phyloP scores from a whole-genome alignment of 768 basidiomycete genomes.

The Rhodotorula diobovata region DNA sequence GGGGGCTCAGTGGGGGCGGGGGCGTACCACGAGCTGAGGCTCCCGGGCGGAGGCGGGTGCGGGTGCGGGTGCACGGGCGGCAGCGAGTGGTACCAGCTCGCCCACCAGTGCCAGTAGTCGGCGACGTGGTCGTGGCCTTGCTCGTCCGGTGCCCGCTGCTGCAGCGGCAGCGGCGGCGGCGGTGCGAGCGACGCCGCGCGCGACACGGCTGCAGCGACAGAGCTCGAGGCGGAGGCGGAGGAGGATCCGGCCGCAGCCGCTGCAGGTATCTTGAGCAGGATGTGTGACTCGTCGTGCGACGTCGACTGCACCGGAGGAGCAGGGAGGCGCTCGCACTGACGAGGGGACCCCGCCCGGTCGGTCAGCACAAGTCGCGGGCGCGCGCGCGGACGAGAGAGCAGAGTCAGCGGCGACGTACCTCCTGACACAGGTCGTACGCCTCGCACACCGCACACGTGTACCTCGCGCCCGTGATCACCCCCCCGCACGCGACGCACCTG shows the following conservation, averaged over 20 bases:
- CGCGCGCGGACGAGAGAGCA: no score
- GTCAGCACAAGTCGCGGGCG: fast-evolving
- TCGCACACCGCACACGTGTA: slow-evolving; percentile 7
- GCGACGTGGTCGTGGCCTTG: background rate
- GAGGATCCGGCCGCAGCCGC: no score
- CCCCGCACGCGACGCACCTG: background rate
- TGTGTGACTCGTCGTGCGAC: background rate
- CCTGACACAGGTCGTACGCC: background rate
- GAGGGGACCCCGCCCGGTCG: no score
- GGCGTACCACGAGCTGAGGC: background rate
- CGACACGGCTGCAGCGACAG: no score
- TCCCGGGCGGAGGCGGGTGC: background rate
- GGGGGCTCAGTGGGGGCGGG: background rate
- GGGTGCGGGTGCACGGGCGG: background rate
- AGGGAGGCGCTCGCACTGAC: slow-evolving; percentile 1
- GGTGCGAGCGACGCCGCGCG: background rate
- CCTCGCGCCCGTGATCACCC: background rate
- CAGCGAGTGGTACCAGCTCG: background rate
- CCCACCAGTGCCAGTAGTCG: background rate
- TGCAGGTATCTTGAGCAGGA: slow-evolving; percentile 7
- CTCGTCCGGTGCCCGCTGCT: no score
- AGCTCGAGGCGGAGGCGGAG: background rate
- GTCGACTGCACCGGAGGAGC: background rate
- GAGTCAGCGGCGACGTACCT: background rate
- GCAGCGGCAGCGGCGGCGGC: background rate